Percentiles rank a stretch among this genome's conserved stretches.
phyloP scores from a whole-genome alignment of 495 filamentous ascomycete species.

The Clohesyomyces aquaticus region DNA sequence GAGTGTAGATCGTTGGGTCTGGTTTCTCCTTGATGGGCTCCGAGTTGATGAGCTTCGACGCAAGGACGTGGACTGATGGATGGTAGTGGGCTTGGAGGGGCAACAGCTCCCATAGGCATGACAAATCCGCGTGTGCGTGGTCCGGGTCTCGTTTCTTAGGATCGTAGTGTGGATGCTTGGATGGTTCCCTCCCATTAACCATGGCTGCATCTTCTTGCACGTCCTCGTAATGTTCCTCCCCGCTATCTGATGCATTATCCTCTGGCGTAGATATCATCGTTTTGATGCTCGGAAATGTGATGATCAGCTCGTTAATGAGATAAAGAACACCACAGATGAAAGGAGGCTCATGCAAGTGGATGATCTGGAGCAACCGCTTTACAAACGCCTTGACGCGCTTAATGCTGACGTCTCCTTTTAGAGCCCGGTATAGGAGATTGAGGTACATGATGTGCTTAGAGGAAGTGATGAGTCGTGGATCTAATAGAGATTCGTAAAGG shows the following conservation, averaged over 20 bases:
- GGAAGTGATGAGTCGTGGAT: conserved; percentile 81
- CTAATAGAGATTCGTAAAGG: conserved; percentile 90
- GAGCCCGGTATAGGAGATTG: conserved; percentile 82
- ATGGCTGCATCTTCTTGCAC: conserved; percentile 60
- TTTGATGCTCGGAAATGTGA: conserved; percentile 72
- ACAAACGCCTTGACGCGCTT: conserved; percentile 93
- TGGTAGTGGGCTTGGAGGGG: conserved; percentile 86
- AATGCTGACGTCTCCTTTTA: conserved; percentile 84
- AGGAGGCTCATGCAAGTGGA: conserved; percentile 82
- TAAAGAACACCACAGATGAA: conserved; percentile 91
- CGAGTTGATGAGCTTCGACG: conserved; percentile 66
- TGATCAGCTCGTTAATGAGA: conserved; percentile 78
- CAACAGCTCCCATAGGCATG: conserved; percentile 85
- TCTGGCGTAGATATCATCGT: conserved; percentile 74
- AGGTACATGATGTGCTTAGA: conserved; percentile 96
- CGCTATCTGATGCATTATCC: conserved; percentile 65
- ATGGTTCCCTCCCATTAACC: conserved; percentile 12
- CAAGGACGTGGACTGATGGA: conserved; percentile 90
- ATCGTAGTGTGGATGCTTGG: conserved; percentile 62
- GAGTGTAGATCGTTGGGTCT: conserved; percentile 80
- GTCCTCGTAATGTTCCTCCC: conserved; percentile 75
- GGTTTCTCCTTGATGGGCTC: conserved; percentile 79
- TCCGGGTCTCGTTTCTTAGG: conserved; percentile 87
- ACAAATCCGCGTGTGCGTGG: conserved; percentile 85
- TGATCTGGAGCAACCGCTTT: conserved; percentile 83